Conservation (phyloP, 768 basidiomycete species). For the Macrolepiota dolichaula region DNA sequence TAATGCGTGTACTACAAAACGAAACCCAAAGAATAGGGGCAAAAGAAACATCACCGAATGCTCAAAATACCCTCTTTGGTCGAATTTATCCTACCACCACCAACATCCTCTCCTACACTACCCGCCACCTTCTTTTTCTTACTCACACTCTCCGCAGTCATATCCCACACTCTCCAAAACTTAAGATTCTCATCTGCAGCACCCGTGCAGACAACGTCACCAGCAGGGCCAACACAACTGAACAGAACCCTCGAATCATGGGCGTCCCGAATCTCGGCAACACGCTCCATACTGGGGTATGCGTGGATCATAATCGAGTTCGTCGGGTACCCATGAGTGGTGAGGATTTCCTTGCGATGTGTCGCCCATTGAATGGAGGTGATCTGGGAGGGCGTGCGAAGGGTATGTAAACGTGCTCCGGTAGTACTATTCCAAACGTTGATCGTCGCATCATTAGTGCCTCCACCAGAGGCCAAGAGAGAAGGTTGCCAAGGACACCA, state of each 20-base stretch:
- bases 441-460: constrained; percentile 89
- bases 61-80: constrained; percentile 48
- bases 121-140: constrained; percentile 49
- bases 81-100: constrained; percentile 39
- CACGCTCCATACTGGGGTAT: constrained; percentile 81
- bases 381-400: constrained; percentile 87
- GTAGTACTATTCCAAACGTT: constrained; percentile 92
- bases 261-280: constrained; percentile 84
- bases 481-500: constrained; percentile 98
- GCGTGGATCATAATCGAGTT: constrained; percentile 79
- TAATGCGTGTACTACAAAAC: neutral
- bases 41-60: constrained; percentile 29
- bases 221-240: constrained; percentile 81
- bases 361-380: constrained; percentile 88
- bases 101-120: constrained; percentile 28
- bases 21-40: neutral
- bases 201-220: constrained; percentile 89
- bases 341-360: constrained; percentile 85
- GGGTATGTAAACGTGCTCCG: constrained; percentile 84
- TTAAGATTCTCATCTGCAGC: constrained; percentile 96
- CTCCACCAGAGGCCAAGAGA: constrained; percentile 90
- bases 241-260: constrained; percentile 91
- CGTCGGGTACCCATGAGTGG: constrained; percentile 93
- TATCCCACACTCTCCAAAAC: constrained; percentile 90
- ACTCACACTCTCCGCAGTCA: constrained; percentile 35